Evolutionary conservation across 768 basidiomycete species (phyloP).

Genomic region (Termitomyces sp.): DNA sequence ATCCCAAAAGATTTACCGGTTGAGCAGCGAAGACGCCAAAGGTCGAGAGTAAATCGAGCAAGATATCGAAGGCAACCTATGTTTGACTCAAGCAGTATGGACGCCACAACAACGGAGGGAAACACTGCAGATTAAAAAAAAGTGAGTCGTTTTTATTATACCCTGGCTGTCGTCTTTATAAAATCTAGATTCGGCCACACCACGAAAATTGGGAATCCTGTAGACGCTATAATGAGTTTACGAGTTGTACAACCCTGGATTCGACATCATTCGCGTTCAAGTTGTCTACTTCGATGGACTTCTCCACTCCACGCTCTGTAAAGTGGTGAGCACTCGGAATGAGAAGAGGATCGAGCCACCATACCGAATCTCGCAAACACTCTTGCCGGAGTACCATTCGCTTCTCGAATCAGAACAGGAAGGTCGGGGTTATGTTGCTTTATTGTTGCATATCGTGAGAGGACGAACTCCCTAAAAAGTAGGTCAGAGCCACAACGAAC

Average conservation of each 20-base stretch:
- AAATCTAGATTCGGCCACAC: not conserved
- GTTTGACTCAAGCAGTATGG: not conserved
- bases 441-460: conserved; percentile 68
- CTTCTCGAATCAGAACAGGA: conserved; percentile 82
- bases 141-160: not conserved
- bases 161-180: not conserved
- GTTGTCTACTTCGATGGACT: conserved; percentile 76
- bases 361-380: conserved; percentile 85
- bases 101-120: too few relatives aligned
- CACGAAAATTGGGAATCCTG: conserved; percentile 3
- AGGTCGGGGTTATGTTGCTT: conserved; percentile 86
- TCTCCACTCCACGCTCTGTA: conserved; percentile 78
- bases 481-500: conserved; percentile 3
- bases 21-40: not conserved
- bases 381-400: conserved; percentile 74
- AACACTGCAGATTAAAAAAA: not conserved
- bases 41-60: not conserved
- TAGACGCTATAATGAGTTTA: conserved; percentile 38
- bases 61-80: not conserved
- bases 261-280: conserved; percentile 72
- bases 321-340: conserved; percentile 11
- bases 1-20: not conserved
- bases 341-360: conserved; percentile 25
- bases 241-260: conserved; percentile 63
- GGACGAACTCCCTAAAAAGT: conserved; percentile 68